Percentiles rank a stretch among this genome's conserved stretches.
Conservation (phyloP, 1,284 basidiomycete species). For the Bondarzewia mesenterica region DNA sequence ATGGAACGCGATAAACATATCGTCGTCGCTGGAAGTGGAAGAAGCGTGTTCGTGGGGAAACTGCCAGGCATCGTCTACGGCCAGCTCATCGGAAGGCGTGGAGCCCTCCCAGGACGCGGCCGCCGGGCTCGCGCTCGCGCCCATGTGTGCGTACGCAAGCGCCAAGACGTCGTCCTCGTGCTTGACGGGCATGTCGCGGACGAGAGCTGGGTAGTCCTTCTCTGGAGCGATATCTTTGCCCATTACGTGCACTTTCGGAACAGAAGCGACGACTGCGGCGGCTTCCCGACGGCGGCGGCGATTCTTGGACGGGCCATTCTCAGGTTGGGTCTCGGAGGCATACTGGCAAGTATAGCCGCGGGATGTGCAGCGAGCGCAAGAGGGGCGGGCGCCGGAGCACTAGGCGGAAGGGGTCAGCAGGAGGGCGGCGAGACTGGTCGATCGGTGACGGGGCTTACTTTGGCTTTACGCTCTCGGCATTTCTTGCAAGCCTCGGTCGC, state of each 20-base stretch:
- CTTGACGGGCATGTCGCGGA: conserved; percentile 5
- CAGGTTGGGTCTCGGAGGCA: conserved; percentile 18
- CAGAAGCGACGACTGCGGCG: background rate
- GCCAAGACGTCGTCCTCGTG: conserved; percentile 3
- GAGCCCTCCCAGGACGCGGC: conserved; percentile 11
- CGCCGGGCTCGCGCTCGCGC: conserved; percentile 6
- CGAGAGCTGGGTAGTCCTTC: background rate
- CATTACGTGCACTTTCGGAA: background rate
- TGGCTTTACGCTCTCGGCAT: conserved; percentile 38
- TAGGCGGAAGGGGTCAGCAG: conserved; percentile 11
- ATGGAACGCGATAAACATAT: background rate
- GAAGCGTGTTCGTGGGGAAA: conserved; percentile 1
- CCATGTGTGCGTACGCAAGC: conserved; percentile 4
- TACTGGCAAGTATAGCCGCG: conserved; percentile 34
- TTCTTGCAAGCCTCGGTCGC: conserved; percentile 35
- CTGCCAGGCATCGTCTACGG: conserved; percentile 12
- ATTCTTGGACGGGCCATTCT: conserved; percentile 1
- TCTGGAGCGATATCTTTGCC: background rate
- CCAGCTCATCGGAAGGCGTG: conserved; percentile 11
- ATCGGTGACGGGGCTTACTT: conserved; percentile 20
- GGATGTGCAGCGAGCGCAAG: conserved; percentile 29
- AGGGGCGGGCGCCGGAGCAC: conserved; percentile 34
- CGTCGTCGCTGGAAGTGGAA: background rate
- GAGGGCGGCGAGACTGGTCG: background rate
- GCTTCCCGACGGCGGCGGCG: conserved; percentile 9